These are phyloP conservation scores for Babesia ovis DNA, from an alignment of 169 alveolate species.

Conservation along the genomic window DNA sequence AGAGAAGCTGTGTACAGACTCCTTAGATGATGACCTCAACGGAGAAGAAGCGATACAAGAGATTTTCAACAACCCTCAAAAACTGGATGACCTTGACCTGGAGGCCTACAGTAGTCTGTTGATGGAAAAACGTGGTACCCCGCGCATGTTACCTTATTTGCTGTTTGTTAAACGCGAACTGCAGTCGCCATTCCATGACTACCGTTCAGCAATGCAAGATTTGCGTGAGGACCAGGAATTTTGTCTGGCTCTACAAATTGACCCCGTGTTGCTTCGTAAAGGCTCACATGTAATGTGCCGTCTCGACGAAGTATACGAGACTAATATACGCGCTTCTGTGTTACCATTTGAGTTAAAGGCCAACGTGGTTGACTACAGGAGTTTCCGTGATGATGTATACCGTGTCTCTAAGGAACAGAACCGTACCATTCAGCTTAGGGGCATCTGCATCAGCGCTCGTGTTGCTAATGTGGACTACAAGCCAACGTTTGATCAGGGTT, in stretches of 20 bases:
- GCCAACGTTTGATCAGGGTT: conserved; percentile 45
- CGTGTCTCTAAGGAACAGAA: conserved; percentile 49
- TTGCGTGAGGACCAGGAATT: conserved; percentile 70
- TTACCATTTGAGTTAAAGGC: conserved; percentile 74
- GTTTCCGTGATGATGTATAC: conserved; percentile 60
- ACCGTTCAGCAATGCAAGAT: conserved; percentile 51
- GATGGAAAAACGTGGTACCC: conserved; percentile 59
- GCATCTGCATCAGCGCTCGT: conserved; percentile 62
- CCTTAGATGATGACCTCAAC: conserved; percentile 65
- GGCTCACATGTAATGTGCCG: conserved; percentile 77
- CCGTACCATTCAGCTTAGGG: conserved; percentile 35
- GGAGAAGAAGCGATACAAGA: conserved; percentile 68
- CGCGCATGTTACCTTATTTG: conserved; percentile 74
- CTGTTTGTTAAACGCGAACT: conserved; percentile 71
- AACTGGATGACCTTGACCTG: conserved; percentile 69
- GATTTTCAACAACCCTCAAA: conserved; percentile 39
- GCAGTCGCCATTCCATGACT: conserved; percentile 72
- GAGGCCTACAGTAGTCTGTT: conserved; percentile 58
- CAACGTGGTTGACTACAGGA: conserved; percentile 64
- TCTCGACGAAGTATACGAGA: conserved; percentile 54
- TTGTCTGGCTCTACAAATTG: conserved; percentile 69
- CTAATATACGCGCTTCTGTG: conserved; percentile 43
- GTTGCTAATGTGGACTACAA: conserved; percentile 49
- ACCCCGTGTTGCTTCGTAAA: conserved; percentile 48
- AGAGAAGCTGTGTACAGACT: conserved; percentile 71